Percentiles rank a stretch among this genome's conserved stretches.
These are phyloP conservation scores for Lactarius trivialis DNA, from an alignment of 768 basidiomycete genomes.

Conservation along the genomic window DNA sequence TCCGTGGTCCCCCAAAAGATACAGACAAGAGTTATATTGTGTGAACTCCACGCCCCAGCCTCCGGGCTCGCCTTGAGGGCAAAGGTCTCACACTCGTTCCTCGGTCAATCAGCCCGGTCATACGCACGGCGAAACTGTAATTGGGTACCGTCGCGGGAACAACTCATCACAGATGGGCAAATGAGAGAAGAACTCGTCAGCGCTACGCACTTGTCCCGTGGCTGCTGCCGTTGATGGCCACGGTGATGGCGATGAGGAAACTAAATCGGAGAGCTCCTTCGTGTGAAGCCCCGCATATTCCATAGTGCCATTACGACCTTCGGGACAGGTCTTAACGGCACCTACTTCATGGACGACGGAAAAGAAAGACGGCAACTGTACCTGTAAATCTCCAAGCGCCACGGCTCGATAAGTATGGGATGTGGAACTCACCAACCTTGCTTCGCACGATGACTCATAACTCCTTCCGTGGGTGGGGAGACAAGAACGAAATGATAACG, in stretches of 20 bases:
- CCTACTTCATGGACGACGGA: neutral
- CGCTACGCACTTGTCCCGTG: neutral
- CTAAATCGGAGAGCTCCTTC: neutral
- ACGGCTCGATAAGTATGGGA: neutral
- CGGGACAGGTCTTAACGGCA: neutral
- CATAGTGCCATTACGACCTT: neutral
- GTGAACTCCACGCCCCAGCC: neutral
- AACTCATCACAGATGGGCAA: neutral
- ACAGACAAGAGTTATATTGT: conserved; percentile 3
- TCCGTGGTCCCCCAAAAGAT: neutral
- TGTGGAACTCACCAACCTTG: neutral
- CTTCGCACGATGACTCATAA: neutral
- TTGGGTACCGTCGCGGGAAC: neutral
- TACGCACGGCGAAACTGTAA: neutral
- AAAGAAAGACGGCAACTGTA: neutral
- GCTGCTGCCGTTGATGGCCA: neutral
- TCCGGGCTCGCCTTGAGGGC: neutral
- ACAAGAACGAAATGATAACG: neutral
- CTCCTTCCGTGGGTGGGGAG: neutral
- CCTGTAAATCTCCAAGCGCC: neutral
- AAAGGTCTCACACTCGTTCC: neutral
- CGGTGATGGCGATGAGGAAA: neutral
- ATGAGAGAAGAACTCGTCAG: neutral
- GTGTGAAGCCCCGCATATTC: neutral
- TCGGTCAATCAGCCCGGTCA: neutral